Evolutionary conservation across 1,284 basidiomycete species (phyloP), one percentile per base, ranked within the genome.

Genomic region (Kwoniella shivajii): DNA sequence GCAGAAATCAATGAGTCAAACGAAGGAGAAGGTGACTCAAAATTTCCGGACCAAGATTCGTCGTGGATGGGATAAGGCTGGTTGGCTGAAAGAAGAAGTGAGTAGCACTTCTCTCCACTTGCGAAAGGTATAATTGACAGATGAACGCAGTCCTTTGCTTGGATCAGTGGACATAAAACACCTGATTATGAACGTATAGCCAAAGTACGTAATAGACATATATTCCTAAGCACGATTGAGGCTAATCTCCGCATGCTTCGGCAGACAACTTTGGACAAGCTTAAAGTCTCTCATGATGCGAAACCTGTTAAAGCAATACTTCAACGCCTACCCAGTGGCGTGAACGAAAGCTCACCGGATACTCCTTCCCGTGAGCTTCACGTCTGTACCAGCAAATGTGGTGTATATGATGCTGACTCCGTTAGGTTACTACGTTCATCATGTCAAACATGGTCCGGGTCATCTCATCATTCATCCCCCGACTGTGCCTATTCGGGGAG

Each of bases 341-440:
- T 27, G 6, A 50, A 59, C n/a, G 53, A 59, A 10, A 50, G 60
- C 27, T 47, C 42, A 6, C 46, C 55, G 7, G 66, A 61, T 13
- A 55, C 41, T 4, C 60, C 61, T 14, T 57, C 60, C 18, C 59
- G 68, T 70, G 41, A 55, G 65, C 61, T 10, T 10, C 29, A 22
- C 36, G n/a, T 38, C n/a, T 38, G 13, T 18, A 38, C n/a, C 20
- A 6, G 7, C n/a, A 38, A 6, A 38, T n/a, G n/a, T n/a, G 4
- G 22, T 34, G 29, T 14, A 27, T 11, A 45, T 22, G 29, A 42
- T 1, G 31, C 31, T 58, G 29, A 52, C 30, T 13, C 11, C 45
- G 0, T 4, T 34, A 71, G 69, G 65, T 22, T 71, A 67, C 56
- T 71, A 67, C 49, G 65, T 66, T 13, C 50, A 58, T 34, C 65